phyloP scores from a whole-genome alignment of 2,329 filamentous ascomycete species.

The Microcera coccophila region DNA sequence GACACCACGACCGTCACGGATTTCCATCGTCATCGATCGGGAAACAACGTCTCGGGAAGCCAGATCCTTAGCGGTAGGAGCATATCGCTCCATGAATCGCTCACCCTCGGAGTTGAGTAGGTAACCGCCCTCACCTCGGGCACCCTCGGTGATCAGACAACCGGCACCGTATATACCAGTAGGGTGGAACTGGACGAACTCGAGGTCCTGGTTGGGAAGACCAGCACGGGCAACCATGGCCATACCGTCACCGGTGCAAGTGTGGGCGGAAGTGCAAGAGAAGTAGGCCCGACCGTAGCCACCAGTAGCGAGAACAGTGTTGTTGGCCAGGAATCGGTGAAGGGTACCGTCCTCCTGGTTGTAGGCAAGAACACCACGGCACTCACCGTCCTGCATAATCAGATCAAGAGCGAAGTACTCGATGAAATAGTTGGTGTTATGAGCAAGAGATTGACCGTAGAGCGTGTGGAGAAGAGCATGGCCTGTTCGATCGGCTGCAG shows the following conservation, averaged over 20 bases:
- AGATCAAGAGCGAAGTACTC: slow-evolving; percentile 97
- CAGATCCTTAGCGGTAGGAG: slow-evolving; percentile 95
- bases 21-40: slow-evolving; percentile 97
- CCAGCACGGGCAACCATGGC: slow-evolving; percentile 98
- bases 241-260: slow-evolving; percentile 98
- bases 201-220: slow-evolving; percentile 97
- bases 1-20: slow-evolving; percentile 94
- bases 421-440: slow-evolving; percentile 99
- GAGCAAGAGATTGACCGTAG: slow-evolving; percentile 91
- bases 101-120: slow-evolving; percentile 97
- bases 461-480: slow-evolving; percentile 97
- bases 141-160: slow-evolving; percentile 95
- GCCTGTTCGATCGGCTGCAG: slow-evolving; percentile 92
- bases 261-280: slow-evolving; percentile 96
- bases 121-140: slow-evolving; percentile 97
- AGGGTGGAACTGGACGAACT: slow-evolving; percentile 99
- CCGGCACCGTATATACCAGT: slow-evolving; percentile 98
- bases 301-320: slow-evolving; percentile 95
- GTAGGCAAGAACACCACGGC: slow-evolving; percentile 93
- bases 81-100: slow-evolving; percentile 99
- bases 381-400: slow-evolving; percentile 96
- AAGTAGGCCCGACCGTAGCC: slow-evolving; percentile 98
- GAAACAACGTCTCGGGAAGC: slow-evolving; percentile 95
- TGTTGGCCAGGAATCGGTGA: slow-evolving; percentile 92
- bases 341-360: slow-evolving; percentile 98